A percentile compares a stretch with the other conserved stretches of the same genome.
These are phyloP conservation scores for Phlyctochytrium planicorne DNA, from an alignment of 192 early-diverging fungal species.

Conservation along the genomic window DNA sequence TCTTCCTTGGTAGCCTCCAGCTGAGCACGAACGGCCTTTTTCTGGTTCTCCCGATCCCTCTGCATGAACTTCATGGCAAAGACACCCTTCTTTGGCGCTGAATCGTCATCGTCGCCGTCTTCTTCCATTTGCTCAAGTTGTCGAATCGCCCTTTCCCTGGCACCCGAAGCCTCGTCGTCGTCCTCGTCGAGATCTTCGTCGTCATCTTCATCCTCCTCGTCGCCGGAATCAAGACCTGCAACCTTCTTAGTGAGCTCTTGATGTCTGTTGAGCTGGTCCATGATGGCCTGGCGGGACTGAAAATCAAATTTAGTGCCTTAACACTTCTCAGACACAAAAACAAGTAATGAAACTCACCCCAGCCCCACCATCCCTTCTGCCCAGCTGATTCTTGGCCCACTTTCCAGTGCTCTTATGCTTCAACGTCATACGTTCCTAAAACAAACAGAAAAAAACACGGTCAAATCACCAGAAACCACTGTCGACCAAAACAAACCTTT, in stretches of 20 bases:
- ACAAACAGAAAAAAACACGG: neutral
- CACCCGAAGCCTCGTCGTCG: slow-evolving; percentile 47
- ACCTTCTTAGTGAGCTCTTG: slow-evolving; percentile 83
- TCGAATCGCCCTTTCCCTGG: slow-evolving; percentile 10
- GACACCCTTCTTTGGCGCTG: slow-evolving; percentile 68
- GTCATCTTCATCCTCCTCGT: slow-evolving; percentile 49
- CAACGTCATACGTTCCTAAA: slow-evolving; percentile 84
- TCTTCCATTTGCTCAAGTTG: slow-evolving; percentile 49
- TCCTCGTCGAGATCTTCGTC: slow-evolving; percentile 57
- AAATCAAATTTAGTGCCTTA: neutral
- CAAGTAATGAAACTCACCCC: slow-evolving; percentile 25
- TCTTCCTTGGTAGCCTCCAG: slow-evolving; percentile 16
- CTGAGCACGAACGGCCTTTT: slow-evolving; percentile 18
- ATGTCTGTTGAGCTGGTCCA: slow-evolving; percentile 78
- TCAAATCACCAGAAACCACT: neutral
- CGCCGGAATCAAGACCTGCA: slow-evolving; percentile 61
- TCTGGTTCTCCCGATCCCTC: slow-evolving; percentile 52
- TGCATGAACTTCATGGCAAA: slow-evolving; percentile 99
- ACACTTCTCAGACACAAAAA: slow-evolving; percentile 6
- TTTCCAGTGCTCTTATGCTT: slow-evolving; percentile 95
- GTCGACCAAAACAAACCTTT: slow-evolving; percentile 30
- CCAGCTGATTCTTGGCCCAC: slow-evolving; percentile 87
- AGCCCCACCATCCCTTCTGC: slow-evolving; percentile 24
- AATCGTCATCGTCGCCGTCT: slow-evolving; percentile 35
- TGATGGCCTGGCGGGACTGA: slow-evolving; percentile 71